Conservation (phyloP, 2,329 filamentous ascomycete species). For the Ceratocystiopsis sp. region DNA sequence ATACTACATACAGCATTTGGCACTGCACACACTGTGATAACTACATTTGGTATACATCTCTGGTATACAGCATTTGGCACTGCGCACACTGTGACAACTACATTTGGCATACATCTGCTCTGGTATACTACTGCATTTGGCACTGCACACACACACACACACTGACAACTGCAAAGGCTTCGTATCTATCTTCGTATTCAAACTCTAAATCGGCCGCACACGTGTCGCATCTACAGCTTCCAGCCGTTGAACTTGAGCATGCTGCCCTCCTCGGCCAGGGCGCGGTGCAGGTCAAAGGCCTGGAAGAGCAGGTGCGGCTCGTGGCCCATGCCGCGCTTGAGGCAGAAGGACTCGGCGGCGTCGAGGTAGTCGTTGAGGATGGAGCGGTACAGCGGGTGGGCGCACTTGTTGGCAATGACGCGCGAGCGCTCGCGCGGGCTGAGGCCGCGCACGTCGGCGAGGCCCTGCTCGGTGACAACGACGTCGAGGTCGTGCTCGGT, state of each 20-base stretch:
- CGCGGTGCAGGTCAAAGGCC: slow-evolving; percentile 77
- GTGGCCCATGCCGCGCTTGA: slow-evolving; percentile 76
- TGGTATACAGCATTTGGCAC: no score
- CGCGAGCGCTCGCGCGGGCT: slow-evolving; percentile 63
- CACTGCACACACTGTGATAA: no score
- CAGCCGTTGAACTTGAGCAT: slow-evolving; percentile 55
- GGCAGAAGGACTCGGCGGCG: slow-evolving; percentile 70
- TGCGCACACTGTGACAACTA: no score
- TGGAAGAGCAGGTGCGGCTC: slow-evolving; percentile 80
- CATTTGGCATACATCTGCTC: no score
- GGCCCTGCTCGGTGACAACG: slow-evolving; percentile 58
- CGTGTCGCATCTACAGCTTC: slow-evolving; percentile 6
- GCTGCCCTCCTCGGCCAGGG: slow-evolving; percentile 63
- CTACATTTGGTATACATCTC: no score
- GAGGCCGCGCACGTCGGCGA: slow-evolving; percentile 72
- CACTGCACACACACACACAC: no score
- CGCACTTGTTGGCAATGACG: slow-evolving; percentile 75
- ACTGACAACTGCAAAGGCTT: no score
- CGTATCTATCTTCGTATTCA: no score
- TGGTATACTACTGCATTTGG: no score
- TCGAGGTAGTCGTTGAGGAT: slow-evolving; percentile 73
- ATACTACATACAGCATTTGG: no score
- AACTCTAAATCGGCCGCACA: no score
- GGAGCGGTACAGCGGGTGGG: slow-evolving; percentile 69
- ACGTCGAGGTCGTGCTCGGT: slow-evolving; percentile 86